These are phyloP conservation scores for Oehlia diaphana DNA, from an alignment of 192 early-diverging fungal genomes.

Conservation along the genomic window DNA sequence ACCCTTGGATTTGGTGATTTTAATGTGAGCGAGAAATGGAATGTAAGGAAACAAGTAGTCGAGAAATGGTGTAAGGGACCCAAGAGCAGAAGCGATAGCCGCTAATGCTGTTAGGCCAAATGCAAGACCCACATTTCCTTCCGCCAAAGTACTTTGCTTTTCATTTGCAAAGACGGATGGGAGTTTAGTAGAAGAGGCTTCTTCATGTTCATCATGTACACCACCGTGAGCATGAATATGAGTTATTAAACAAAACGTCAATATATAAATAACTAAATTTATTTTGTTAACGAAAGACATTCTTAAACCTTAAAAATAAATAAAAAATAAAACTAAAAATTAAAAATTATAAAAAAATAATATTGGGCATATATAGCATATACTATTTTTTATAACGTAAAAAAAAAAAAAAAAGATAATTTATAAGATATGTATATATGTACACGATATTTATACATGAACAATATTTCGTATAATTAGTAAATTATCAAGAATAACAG, in stretches of 20 bases:
- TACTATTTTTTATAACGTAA: no score
- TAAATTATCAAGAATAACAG: no score
- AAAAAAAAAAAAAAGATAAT: no score
- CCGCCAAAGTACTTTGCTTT: background rate
- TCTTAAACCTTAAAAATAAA: background rate
- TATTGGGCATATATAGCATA: no score
- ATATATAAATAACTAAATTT: background rate
- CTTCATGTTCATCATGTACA: background rate
- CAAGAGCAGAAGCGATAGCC: background rate
- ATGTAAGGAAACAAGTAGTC: constrained; percentile 16
- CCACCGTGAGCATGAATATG: background rate
- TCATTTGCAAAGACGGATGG: background rate
- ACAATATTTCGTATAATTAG: no score
- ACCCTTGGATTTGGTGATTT: constrained; percentile 17
- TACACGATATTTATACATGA: no score
- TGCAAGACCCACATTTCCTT: constrained; percentile 20
- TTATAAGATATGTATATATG: no score
- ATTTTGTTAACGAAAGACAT: background rate
- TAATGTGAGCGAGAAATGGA: background rate
- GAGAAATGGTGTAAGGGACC: constrained; percentile 16
- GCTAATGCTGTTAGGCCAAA: constrained; percentile 17
- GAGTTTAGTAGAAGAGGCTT: background rate
- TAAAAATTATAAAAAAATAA: no score
- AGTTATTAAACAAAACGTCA: background rate
- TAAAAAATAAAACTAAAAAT: no score